Evolutionary conservation across 768 basidiomycete genomes (phyloP).

Genomic region (Pleurotus sapidus): DNA sequence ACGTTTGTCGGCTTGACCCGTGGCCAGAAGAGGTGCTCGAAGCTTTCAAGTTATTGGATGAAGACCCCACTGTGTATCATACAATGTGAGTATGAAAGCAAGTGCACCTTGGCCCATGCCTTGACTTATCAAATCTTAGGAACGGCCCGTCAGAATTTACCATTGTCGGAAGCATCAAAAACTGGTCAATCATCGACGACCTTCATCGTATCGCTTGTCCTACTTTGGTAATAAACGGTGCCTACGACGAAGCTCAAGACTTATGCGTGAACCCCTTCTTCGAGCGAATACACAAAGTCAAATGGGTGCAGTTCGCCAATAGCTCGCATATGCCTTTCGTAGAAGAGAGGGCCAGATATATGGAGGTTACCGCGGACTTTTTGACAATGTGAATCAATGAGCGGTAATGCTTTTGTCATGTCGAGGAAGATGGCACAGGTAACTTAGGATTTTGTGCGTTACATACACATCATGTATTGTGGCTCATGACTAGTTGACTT

Average conservation of each 20-base stretch:
- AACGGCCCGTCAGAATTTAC: constrained; percentile 37
- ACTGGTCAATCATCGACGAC: constrained; percentile 43
- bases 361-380: constrained; percentile 30
- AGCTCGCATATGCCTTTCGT: constrained; percentile 41
- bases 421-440: no score
- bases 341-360: constrained; percentile 37
- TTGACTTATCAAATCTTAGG: constrained; percentile 18
- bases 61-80: constrained; percentile 45
- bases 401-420: no score
- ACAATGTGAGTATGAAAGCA: constrained; percentile 36
- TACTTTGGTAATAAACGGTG: constrained; percentile 40
- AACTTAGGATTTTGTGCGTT: no score
- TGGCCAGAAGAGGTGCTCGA: constrained; percentile 35
- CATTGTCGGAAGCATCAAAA: constrained; percentile 36
- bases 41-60: constrained; percentile 29
- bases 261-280: constrained; percentile 32
- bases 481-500: no score
- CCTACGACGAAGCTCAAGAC: constrained; percentile 39
- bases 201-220: constrained; percentile 37
- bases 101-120: not conserved
- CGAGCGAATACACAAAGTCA: constrained; percentile 34
- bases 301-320: constrained; percentile 42
- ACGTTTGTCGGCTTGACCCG: constrained; percentile 42
- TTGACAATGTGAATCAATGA: constrained; percentile 13
- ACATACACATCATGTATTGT: no score